Conservation (phyloP, 2,329 filamentous ascomycete genomes). For the Colletotrichum sp. region DNA sequence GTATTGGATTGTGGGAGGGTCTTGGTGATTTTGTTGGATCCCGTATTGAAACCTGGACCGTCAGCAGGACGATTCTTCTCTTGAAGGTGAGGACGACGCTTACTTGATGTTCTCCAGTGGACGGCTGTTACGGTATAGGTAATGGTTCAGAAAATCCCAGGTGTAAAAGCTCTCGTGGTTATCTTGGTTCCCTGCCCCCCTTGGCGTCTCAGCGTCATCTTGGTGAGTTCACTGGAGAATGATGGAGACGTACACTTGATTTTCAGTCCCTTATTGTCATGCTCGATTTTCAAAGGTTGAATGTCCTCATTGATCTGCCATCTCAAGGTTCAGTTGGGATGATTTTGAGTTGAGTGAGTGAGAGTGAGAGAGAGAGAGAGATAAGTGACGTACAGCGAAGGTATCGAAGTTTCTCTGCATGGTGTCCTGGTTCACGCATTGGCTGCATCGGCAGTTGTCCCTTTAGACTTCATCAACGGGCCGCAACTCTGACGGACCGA, state of each 20-base stretch:
- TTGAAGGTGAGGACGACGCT: conserved; percentile 7
- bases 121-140: conserved; percentile 40
- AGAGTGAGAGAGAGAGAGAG: background rate
- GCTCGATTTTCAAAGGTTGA: conserved; percentile 28
- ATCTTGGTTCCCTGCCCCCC: conserved; percentile 66
- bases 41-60: conserved; percentile 27
- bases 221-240: background rate
- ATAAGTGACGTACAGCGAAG: conserved; percentile 34
- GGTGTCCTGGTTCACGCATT: conserved; percentile 47
- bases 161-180: conserved; percentile 72
- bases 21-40: conserved; percentile 37
- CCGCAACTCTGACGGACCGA: background rate
- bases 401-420: conserved; percentile 47
- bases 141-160: conserved; percentile 64
- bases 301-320: conserved; percentile 36
- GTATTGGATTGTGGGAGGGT: conserved; percentile 65
- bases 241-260: conserved; percentile 32
- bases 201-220: background rate
- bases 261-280: conserved; percentile 32
- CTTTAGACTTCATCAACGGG: conserved; percentile 25
- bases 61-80: background rate
- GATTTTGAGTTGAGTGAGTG: background rate
- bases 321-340: background rate
- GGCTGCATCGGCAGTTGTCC: conserved; percentile 47
- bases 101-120: conserved; percentile 37